A percentile compares a stretch with the other conserved stretches of the same genome.
Evolutionary conservation across 768 basidiomycete species (phyloP).

Genomic region (Serendipita sp.): DNA sequence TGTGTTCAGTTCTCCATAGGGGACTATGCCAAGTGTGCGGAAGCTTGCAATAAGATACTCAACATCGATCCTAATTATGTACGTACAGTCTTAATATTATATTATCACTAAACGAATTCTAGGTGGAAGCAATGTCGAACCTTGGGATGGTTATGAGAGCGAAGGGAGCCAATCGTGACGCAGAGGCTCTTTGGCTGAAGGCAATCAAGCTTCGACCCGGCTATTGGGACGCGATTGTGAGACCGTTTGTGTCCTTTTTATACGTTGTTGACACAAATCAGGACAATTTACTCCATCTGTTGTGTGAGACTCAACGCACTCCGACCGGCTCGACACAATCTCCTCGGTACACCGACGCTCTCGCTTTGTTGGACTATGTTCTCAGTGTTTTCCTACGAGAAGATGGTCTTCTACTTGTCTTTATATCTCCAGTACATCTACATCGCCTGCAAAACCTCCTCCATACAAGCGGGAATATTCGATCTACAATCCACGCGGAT

Average conservation of each 20-base stretch:
- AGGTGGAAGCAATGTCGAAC: constrained; percentile 28
- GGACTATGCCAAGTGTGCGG: constrained; percentile 18
- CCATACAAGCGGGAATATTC: constrained; percentile 25
- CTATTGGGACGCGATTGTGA: constrained; percentile 22
- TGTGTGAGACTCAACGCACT: constrained; percentile 10
- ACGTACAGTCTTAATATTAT: neutral
- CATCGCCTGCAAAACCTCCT: constrained; percentile 31
- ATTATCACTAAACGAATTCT: neutral
- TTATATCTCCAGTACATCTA: constrained; percentile 19
- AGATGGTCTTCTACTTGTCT: constrained; percentile 12
- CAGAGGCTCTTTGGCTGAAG: constrained; percentile 26
- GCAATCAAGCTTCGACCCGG: constrained; percentile 20
- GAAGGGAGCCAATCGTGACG: constrained; percentile 19
- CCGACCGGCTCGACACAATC: neutral
- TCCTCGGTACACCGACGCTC: constrained; percentile 18
- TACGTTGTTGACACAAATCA: constrained; percentile 3
- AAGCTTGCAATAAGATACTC: constrained; percentile 21
- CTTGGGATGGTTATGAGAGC: constrained; percentile 23
- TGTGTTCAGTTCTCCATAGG: constrained; percentile 23
- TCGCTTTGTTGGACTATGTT: constrained; percentile 21
- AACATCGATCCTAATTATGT: constrained; percentile 16
- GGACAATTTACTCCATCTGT: constrained; percentile 23
- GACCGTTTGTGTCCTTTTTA: neutral
- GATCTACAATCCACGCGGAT: constrained; percentile 17
- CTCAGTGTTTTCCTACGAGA: constrained; percentile 15